A percentile compares a stretch with the other conserved stretches of the same genome.
phyloP scores from a whole-genome alignment of 139 green algal species.

The Chlorella sorokiniana region DNA sequence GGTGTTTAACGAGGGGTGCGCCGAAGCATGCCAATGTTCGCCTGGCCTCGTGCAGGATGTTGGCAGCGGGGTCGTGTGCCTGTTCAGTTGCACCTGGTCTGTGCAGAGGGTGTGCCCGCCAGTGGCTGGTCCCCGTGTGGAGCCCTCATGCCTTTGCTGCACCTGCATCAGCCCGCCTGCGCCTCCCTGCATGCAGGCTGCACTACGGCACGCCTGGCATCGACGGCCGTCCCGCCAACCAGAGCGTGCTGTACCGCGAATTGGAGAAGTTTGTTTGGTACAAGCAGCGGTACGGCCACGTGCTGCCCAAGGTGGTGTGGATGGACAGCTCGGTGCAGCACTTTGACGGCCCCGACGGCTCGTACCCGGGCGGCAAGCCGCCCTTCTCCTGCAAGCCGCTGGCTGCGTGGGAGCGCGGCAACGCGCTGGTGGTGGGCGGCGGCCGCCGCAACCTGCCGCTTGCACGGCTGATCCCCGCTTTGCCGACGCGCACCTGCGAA shows the following conservation, averaged over 20 bases:
- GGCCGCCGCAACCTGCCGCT: constrained; percentile 34
- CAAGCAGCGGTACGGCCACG: not conserved
- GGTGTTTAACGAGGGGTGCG: constrained; percentile 24
- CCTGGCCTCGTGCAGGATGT: no score
- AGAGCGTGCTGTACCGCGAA: not conserved
- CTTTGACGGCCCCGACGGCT: not conserved
- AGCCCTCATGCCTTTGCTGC: not conserved
- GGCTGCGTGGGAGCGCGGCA: not conserved
- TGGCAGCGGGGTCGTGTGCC: not conserved
- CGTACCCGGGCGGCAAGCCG: constrained; percentile 9
- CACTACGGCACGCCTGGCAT: constrained; percentile 17
- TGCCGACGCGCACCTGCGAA: constrained; percentile 35
- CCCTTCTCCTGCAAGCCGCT: constrained; percentile 13
- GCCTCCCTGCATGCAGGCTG: not conserved
- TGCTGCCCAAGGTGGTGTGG: constrained; percentile 33
- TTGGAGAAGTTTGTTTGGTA: not conserved
- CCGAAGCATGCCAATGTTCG: not conserved
- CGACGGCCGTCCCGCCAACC: no score
- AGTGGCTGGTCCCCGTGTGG: no score
- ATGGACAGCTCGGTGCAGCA: constrained; percentile 35
- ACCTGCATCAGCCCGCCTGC: not conserved
- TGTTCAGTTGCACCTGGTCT: not conserved
- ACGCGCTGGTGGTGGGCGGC: not conserved
- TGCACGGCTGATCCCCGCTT: constrained; percentile 9
- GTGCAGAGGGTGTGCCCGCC: not conserved